Evolutionary conservation across 192 early-diverging fungal genomes (phyloP).

Genomic region (Backusella sp.): DNA sequence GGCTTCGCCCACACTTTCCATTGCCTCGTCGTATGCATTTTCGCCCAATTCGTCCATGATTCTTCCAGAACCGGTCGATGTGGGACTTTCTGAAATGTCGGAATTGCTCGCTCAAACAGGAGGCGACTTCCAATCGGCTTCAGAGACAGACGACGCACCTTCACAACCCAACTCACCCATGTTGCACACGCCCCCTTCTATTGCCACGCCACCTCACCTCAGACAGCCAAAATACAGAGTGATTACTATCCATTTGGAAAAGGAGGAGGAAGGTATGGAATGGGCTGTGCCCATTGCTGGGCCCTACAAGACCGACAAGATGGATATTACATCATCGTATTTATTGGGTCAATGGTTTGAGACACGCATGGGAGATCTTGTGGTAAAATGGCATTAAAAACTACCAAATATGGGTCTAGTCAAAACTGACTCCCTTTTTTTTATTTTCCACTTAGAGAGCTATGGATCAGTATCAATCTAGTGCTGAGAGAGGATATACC

Average conservation of each 20-base stretch:
- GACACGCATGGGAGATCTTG: conserved; percentile 22
- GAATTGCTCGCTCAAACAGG: conserved; percentile 26
- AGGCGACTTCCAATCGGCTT: conserved; percentile 11
- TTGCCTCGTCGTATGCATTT: conserved; percentile 37
- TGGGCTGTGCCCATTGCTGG: conserved; percentile 35
- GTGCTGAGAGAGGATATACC: conserved; percentile 34
- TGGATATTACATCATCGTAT: conserved; percentile 36
- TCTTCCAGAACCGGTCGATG: conserved; percentile 23
- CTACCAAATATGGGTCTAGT: background rate
- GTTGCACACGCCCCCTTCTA: conserved; percentile 12
- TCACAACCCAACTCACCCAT: conserved; percentile 22
- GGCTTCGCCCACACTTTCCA: conserved; percentile 37
- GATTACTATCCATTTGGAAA: conserved; percentile 40
- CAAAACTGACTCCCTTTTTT: background rate
- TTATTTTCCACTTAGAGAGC: conserved; percentile 16
- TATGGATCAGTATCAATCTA: conserved; percentile 24
- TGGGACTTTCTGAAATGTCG: conserved; percentile 22
- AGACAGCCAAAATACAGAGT: conserved; percentile 25
- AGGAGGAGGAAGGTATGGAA: conserved; percentile 24
- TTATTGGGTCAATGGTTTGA: conserved; percentile 36
- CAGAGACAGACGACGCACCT: background rate
- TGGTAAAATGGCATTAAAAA: conserved; percentile 26
- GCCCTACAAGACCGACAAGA: conserved; percentile 11
- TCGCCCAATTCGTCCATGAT: conserved; percentile 36
- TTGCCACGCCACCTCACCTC: conserved; percentile 23